Conservation (phyloP, 306 rosid genomes). For the Fragaria iinumae region DNA sequence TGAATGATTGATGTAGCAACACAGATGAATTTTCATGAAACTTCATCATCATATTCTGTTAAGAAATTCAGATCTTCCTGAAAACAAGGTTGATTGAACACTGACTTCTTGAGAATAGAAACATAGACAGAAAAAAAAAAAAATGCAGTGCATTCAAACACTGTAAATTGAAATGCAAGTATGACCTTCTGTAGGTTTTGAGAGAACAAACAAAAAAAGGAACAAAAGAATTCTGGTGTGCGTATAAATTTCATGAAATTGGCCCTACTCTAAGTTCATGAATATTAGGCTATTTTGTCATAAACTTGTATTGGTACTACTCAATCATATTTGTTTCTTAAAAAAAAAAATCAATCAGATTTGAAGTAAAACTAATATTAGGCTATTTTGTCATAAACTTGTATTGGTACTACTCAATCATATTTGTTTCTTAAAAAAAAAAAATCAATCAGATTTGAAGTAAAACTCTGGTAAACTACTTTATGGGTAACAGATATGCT, state of each 20-base stretch:
- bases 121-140: background rate
- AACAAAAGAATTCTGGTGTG: too few species aligned
- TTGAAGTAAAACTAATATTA: background rate
- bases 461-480: background rate
- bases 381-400: background rate
- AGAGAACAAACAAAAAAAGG: too few species aligned
- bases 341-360: too few species aligned
- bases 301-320: too few species aligned
- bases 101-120: background rate
- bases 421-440: too few species aligned
- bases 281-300: background rate
- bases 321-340: too few species aligned
- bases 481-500: too few species aligned
- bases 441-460: background rate
- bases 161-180: too few species aligned
- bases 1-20: background rate
- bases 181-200: background rate
- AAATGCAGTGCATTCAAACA: background rate
- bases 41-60: background rate
- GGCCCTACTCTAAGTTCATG: too few species aligned
- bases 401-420: too few species aligned
- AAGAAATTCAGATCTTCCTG: background rate
- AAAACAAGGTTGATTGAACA: too few species aligned
- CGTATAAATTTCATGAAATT: too few species aligned
- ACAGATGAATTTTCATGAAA: background rate